Conservation (phyloP, 768 basidiomycete species). For the Multifurca ochricompacta region DNA sequence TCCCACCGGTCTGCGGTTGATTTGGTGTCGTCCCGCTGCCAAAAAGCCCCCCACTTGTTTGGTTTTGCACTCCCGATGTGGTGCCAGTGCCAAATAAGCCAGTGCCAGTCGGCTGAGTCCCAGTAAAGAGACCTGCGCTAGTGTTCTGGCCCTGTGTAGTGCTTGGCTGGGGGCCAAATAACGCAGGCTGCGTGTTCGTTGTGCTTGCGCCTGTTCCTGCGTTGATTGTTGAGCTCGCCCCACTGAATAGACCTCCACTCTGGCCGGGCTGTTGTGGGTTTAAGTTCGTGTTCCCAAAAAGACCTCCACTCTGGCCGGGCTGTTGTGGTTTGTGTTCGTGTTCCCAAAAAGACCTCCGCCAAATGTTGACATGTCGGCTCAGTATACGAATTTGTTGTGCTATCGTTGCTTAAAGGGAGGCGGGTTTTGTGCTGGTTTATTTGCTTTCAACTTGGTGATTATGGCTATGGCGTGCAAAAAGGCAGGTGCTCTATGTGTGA, state of each 20-base stretch:
- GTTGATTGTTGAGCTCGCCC: conserved; percentile 5
- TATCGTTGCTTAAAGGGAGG: background rate
- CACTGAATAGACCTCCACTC: conserved; percentile 18
- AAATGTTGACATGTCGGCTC: conserved; percentile 13
- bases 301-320: conserved; percentile 21
- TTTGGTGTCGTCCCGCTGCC: conserved; percentile 2
- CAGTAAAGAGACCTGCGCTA: conserved; percentile 6
- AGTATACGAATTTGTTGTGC: background rate
- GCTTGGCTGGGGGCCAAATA: conserved; percentile 13
- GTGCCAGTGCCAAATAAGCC: conserved; percentile 22
- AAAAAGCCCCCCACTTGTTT: conserved; percentile 4
- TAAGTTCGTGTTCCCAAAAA: conserved; percentile 19
- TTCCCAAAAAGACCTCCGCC: conserved; percentile 18
- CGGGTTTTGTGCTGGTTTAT: background rate
- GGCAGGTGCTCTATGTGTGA: no score
- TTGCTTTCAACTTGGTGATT: background rate
- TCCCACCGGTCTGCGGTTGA: conserved; percentile 13
- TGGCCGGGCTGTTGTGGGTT: conserved; percentile 23
- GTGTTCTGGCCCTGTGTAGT: conserved; percentile 1
- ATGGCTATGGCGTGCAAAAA: no score
- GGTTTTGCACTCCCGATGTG: background rate
- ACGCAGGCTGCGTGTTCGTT: background rate
- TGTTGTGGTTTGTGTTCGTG: conserved; percentile 19
- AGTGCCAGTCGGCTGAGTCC: conserved; percentile 11
- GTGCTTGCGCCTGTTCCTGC: background rate